Conservation (phyloP, 176 grass and related monocot species). For the Oryza glumipatula region DNA sequence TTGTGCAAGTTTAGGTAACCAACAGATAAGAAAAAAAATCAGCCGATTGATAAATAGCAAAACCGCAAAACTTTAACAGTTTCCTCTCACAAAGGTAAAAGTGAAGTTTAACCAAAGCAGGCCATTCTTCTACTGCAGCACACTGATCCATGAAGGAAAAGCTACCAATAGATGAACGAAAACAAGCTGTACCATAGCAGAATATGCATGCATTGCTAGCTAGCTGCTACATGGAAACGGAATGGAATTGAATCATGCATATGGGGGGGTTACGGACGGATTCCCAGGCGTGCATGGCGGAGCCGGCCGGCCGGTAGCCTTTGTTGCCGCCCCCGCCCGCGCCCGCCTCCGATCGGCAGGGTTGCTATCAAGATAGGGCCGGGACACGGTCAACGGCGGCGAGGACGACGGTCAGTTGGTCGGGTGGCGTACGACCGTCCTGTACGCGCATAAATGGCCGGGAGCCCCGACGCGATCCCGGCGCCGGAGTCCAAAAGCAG, state of each 20-base stretch:
- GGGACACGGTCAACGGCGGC: constrained; percentile 50
- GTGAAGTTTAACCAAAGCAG: neutral
- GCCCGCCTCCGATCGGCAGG: neutral
- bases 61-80: too few species aligned
- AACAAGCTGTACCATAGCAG: neutral
- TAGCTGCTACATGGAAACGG: neutral
- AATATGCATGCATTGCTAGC: neutral
- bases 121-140: neutral
- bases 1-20: too few species aligned
- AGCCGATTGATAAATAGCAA: too few species aligned
- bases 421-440: constrained; percentile 34
- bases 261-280: neutral
- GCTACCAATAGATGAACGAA: neutral
- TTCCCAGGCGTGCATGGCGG: neutral
- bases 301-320: constrained; percentile 37
- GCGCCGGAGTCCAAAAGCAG: constrained; percentile 21
- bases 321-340: constrained; percentile 20
- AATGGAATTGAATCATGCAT: neutral
- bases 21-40: too few species aligned
- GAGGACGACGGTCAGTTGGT: constrained; percentile 54
- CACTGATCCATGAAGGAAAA: neutral
- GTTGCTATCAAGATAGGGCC: constrained; percentile 32
- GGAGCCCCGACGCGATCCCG: constrained; percentile 26
- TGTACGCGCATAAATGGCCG: constrained; percentile 36
- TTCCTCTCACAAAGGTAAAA: too few species aligned